phyloP scores from a whole-genome alignment of 108 stramenopile genomes.

The Skeletonema grethae region DNA sequence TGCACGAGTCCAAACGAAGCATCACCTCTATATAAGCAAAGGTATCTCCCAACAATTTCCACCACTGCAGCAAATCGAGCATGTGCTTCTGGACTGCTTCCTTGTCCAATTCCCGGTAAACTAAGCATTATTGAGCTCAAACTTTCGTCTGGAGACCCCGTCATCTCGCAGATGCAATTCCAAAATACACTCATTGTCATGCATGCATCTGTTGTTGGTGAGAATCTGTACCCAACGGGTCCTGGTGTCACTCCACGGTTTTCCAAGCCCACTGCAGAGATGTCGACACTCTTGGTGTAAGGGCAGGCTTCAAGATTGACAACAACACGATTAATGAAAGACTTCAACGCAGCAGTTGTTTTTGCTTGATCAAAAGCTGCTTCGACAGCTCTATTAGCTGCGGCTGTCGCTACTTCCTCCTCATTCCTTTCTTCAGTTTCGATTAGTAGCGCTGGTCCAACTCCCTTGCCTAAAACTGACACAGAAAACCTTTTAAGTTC shows the following conservation, averaged over 20 bases:
- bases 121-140: constrained; percentile 56
- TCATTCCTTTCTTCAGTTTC: constrained; percentile 53
- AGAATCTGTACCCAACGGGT: constrained; percentile 61
- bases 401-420: constrained; percentile 23
- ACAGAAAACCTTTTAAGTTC: constrained; percentile 70
- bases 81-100: constrained; percentile 30
- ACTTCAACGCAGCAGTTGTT: constrained; percentile 57
- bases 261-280: constrained; percentile 52
- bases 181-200: constrained; percentile 71
- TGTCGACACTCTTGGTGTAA: constrained; percentile 44
- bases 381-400: constrained; percentile 19
- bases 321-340: constrained; percentile 65
- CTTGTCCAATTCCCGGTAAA: constrained; percentile 52
- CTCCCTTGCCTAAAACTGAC: constrained; percentile 70
- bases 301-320: constrained; percentile 55
- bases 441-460: constrained; percentile 76
- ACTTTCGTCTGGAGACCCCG: constrained; percentile 47
- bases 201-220: constrained; percentile 48
- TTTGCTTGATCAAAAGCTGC: constrained; percentile 45
- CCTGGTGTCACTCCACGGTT: constrained; percentile 41
- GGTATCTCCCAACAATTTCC: constrained; percentile 62
- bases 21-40: constrained; percentile 63
- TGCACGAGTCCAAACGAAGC: constrained; percentile 64
- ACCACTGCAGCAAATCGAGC: constrained; percentile 68
- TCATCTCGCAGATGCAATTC: constrained; percentile 77